Evolutionary conservation across 768 basidiomycete species (phyloP), one percentile per base, ranked within the genome.

Genomic region (Leccinum subtestaceum): DNA sequence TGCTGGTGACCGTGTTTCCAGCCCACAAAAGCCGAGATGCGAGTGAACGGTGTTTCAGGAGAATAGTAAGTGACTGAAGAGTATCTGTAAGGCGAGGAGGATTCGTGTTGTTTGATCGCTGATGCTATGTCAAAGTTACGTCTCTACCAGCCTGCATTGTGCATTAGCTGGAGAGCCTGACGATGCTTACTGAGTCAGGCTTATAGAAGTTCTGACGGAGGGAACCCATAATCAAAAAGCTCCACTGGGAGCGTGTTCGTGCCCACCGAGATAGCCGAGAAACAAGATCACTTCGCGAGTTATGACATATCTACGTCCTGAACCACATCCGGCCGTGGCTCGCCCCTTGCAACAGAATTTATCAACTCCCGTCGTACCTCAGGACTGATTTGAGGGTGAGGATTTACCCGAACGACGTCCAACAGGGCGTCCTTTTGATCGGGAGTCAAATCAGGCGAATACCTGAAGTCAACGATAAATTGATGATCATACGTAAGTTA

Each of bases 361-460:
- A 95, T 81, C 29, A 99, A 76, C 71, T 98, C 97, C 62, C 97
- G 76, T 67, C 97, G 82, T 56, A 98, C 87, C 75, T 99, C 97
- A 0, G 87, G 79, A 49, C 91, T 82, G 67, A 98, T 97, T 71
- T 93, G 88, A 7, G 87, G 80, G 70, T 99, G 97, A 8, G 88
- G 85, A 40, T 92, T 88, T 5, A 84, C 88, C 25, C 94, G 85
- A 51, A 95, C 81, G 46, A 98, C 94, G 65, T 98, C 96, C 55
- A 98, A 76, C n/a, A 99, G 77, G 1, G 96, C 94, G 70, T 98
- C 94, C 72, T 98, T 98, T 68, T 99, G 97, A 70, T 99, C 96
- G 2, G 92, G 91, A 0, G 96, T 96, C 66, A 99, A 72, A 75
- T 98, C 95, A 17, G 89, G 85, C 6, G 93, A 89, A 74, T 98